Evolutionary conservation across 805 yeast genomes (phyloP), one percentile per base, ranked within the genome.

Genomic region (Ascoidea tarda): DNA sequence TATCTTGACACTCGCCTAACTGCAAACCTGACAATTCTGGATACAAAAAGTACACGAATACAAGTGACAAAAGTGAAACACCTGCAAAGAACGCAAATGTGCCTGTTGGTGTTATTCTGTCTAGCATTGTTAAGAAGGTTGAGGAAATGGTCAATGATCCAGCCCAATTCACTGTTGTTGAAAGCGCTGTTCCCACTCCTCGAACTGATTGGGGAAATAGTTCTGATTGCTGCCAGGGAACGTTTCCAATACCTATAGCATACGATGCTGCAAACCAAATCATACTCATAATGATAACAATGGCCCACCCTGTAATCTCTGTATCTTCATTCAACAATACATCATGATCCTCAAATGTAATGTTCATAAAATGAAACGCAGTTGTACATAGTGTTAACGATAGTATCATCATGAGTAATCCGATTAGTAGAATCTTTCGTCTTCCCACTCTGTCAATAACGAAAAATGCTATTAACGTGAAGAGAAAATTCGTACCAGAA

Each of bases 181-280:
- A 89, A 62, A 79, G 83, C 54, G 96, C 87, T 6, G 89, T 82
- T 55, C 98, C 98, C 49, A 88, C 75, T 54, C 96, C 95, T 66
- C 99, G 81, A 42, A 91, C 96, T 56, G 81, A 78, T 74, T 90
- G 96, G 44, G 97, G 93, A 71, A 93, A 89, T 63, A 91, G 72
- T 69, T 91, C 99, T 53, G 91, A 84, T 64, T 93, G 97, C 65
- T 91, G 96, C 99, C 99, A 91, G 53, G 98, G 97, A 52, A 88
- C 93, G 66, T 91, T 90, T 69, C 99, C 99, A 59, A 90, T 87
- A 59, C 98, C 98, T 59, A 87, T 72, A 50, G 97, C 96, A 65
- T 90, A 91, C 52, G 84, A 81, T 2, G 96, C 96, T 49, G 90
- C 96, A 63, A 74, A 93, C 46, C 80, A 66, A 57, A 91, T 87